Conservation (phyloP, 2,329 filamentous ascomycete genomes). For the Trichoderma sp. region DNA sequence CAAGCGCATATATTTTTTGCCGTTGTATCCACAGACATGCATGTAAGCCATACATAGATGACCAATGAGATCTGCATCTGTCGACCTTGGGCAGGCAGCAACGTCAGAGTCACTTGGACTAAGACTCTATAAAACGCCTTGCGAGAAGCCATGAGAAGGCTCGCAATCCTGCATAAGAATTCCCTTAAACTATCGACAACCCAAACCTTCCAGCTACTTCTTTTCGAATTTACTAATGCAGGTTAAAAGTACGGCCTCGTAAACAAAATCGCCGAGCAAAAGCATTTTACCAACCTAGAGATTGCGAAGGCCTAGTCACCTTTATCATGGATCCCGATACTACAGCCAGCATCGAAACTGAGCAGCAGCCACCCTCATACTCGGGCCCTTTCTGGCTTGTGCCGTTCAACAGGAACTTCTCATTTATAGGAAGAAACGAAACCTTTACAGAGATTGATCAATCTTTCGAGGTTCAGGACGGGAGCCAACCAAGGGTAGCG, state of each 20-base stretch:
- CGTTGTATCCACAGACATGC: background rate
- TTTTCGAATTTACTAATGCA: background rate
- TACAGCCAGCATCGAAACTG: background rate
- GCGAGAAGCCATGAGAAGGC: background rate
- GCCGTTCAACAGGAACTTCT: conserved; percentile 10
- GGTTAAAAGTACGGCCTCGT: background rate
- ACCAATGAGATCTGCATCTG: background rate
- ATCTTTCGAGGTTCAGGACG: background rate
- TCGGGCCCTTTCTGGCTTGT: background rate
- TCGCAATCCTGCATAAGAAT: background rate
- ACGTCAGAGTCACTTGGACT: background rate
- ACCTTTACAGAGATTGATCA: conserved; percentile 13
- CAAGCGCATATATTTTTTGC: background rate
- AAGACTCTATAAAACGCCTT: background rate
- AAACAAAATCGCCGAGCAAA: too few species aligned
- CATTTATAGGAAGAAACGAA: conserved; percentile 2
- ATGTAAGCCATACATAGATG: background rate
- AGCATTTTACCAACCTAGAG: background rate
- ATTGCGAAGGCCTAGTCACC: background rate
- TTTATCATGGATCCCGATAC: background rate
- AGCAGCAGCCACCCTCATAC: background rate
- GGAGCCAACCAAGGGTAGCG: conserved; percentile 12
- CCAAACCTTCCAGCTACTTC: background rate
- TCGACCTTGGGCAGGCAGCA: background rate
- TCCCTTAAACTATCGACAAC: background rate